Percentiles rank a stretch among this genome's conserved stretches.
Evolutionary conservation across 139 green algal genomes (phyloP).

Genomic region (Mesotaenium endlicherianum): DNA sequence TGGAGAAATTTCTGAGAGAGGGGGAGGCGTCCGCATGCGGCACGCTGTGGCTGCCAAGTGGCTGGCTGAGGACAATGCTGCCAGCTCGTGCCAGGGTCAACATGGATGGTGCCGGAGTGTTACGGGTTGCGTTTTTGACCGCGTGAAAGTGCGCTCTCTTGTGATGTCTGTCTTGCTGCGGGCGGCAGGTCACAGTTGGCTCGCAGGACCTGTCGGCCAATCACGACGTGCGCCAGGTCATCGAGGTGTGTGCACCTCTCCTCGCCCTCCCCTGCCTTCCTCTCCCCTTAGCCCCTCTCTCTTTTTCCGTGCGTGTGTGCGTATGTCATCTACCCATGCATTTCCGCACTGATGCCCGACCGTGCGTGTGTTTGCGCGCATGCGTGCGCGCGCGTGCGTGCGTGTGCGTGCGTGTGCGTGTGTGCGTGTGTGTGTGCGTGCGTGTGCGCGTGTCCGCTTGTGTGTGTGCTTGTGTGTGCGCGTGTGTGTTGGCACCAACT

Average conservation of each 20-base stretch:
- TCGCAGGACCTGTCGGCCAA: conserved; percentile 79
- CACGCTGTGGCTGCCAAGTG: no score
- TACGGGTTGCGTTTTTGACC: no score
- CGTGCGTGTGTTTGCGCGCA: neutral
- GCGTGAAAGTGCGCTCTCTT: no score
- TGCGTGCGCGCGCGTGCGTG: neutral
- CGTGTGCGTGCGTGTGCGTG: neutral
- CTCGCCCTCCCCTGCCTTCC: neutral
- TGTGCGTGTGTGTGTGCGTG: neutral
- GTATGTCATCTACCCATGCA: no score
- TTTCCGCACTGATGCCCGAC: no score
- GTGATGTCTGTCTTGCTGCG: no score
- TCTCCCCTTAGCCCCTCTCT: neutral
- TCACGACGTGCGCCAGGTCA: conserved; percentile 80
- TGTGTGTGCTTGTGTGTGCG: neutral
- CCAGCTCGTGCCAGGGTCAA: no score
- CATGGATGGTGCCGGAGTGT: no score
- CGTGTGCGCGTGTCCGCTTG: neutral
- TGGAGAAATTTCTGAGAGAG: no score
- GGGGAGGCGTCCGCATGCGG: no score
- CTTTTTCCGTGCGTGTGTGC: neutral
- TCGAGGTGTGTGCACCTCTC: conserved; percentile 72
- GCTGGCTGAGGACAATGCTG: no score
- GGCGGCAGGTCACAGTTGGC: conserved; percentile 44
- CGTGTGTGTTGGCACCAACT: neutral